Evolutionary conservation across 345 rosid genomes (phyloP).

Genomic region (Syzygium aqueum): DNA sequence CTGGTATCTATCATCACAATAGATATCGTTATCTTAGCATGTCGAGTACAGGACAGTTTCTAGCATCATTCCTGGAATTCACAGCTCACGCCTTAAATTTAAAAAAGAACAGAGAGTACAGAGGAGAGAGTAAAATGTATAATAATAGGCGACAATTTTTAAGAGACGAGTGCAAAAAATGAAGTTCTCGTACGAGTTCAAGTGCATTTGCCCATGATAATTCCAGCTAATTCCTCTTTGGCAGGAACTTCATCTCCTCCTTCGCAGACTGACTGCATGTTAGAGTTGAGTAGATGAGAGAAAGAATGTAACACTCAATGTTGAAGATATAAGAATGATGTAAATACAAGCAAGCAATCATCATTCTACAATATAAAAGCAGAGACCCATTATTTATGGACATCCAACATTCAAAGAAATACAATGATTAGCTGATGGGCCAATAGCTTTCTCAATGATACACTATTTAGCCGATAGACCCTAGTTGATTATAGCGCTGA

Average conservation of each 20-base stretch:
- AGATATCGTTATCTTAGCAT: background rate
- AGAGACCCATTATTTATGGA: background rate
- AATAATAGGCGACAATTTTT: background rate
- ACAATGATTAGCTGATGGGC: background rate
- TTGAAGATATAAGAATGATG: background rate
- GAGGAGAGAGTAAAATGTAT: background rate
- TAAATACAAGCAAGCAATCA: background rate
- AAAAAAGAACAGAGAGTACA: background rate
- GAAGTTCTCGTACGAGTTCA: background rate
- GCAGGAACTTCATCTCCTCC: background rate
- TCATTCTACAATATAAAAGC: background rate
- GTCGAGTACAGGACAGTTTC: background rate
- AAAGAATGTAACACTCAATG: background rate
- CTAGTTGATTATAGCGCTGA: background rate
- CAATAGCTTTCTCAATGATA: background rate
- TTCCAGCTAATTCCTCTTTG: background rate
- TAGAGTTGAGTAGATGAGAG: background rate
- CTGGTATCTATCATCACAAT: background rate
- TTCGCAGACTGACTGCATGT: background rate
- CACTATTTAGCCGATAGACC: background rate
- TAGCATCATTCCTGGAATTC: background rate
- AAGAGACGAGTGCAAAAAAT: background rate
- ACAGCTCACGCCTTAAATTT: background rate
- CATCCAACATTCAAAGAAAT: background rate
- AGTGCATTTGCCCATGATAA: background rate